Evolutionary conservation across 2,329 filamentous ascomycete species (phyloP).

Genomic region (Aspergillus versicolor): DNA sequence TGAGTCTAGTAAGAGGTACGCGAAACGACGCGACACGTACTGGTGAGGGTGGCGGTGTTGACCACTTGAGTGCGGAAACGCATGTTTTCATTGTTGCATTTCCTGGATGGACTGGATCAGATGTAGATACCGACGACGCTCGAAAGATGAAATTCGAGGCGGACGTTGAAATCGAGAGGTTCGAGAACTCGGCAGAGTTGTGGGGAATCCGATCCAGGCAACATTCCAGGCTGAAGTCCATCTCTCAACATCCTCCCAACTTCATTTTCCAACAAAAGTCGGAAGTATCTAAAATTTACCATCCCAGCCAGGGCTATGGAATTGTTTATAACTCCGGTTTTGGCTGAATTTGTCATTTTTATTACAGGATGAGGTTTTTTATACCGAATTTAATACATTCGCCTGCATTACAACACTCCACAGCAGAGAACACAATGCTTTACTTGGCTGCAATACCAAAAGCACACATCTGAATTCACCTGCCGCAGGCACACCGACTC

Average conservation of each 20-base stretch:
- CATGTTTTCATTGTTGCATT: slow-evolving; percentile 23
- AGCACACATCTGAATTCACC: too few species aligned
- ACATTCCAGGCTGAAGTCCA: neutral
- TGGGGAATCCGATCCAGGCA: neutral
- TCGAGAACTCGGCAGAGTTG: neutral
- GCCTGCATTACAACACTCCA: too few species aligned
- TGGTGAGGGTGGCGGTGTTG: slow-evolving; percentile 49
- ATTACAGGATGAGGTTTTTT: too few species aligned
- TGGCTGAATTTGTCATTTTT: too few species aligned
- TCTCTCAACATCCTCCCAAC: too few species aligned
- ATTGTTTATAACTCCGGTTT: too few species aligned
- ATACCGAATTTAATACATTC: too few species aligned
- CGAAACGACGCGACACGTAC: slow-evolving; percentile 34
- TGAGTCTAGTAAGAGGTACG: slow-evolving; percentile 18
- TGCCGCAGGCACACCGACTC: neutral
- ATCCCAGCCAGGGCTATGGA: too few species aligned
- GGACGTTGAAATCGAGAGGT: neutral
- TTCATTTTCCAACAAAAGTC: too few species aligned
- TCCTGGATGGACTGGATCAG: neutral
- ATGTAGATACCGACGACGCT: neutral
- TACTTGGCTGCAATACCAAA: too few species aligned
- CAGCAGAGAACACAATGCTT: too few species aligned
- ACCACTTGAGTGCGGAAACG: slow-evolving; percentile 34
- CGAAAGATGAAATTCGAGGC: neutral
- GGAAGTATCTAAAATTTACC: too few species aligned